Conservation (phyloP, 2,329 filamentous ascomycete species). For the Calonectria multiphialidica region DNA sequence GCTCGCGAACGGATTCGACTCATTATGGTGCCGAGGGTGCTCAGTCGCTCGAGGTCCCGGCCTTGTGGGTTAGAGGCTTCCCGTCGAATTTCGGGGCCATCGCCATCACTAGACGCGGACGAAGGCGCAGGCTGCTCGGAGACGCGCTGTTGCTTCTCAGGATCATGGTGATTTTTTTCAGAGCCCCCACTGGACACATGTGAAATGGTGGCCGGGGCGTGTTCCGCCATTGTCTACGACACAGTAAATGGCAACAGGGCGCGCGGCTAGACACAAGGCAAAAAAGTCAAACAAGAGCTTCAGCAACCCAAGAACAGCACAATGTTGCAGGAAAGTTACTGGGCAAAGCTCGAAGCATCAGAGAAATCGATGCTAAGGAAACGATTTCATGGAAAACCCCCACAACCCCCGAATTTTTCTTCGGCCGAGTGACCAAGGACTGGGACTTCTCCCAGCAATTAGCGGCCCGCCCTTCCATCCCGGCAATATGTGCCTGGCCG, state of each 20-base stretch:
- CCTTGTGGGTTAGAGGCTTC: background rate
- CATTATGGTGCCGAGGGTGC: constrained; percentile 16
- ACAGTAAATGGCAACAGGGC: background rate
- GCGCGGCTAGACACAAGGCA: background rate
- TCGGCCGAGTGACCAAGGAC: background rate
- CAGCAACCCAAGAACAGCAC: background rate
- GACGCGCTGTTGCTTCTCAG: constrained; percentile 11
- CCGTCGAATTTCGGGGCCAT: background rate
- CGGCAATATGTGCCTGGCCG: background rate
- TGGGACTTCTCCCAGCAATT: background rate
- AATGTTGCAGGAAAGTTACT: background rate
- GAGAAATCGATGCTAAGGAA: background rate
- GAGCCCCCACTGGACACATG: constrained; percentile 6
- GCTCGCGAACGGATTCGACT: constrained; percentile 13
- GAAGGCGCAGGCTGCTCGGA: background rate
- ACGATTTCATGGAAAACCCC: constrained; percentile 1
- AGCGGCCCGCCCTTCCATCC: background rate
- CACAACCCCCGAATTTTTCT: constrained; percentile 16
- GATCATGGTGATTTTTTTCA: background rate
- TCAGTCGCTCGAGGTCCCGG: constrained; percentile 11
- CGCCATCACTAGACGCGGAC: background rate
- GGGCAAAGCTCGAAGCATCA: background rate
- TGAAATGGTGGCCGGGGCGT: background rate
- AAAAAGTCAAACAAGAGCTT: background rate
- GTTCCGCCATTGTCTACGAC: constrained; percentile 8